Conservation (phyloP, 495 filamentous ascomycete genomes). For the Neurospora terricola region DNA sequence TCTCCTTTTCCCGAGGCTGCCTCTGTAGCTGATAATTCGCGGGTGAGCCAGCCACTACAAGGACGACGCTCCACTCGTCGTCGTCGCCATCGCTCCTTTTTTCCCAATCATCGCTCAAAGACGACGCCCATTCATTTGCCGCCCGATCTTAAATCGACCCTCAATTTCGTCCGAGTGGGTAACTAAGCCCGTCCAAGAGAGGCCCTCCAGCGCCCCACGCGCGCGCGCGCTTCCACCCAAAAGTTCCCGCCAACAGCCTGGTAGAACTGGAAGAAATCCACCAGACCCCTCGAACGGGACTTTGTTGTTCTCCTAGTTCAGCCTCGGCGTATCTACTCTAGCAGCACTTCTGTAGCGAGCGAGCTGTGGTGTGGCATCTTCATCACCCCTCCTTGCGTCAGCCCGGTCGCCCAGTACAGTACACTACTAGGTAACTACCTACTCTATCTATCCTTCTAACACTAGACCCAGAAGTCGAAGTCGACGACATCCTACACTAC, state of each 20-base stretch:
- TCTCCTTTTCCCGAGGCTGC: neutral
- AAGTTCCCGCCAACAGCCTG: neutral
- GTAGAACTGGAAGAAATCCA: neutral
- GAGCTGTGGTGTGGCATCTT: neutral
- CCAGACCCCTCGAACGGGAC: neutral
- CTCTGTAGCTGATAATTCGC: neutral
- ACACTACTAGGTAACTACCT: neutral
- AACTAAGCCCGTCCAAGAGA: neutral
- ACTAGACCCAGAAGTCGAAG: neutral
- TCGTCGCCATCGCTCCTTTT: neutral
- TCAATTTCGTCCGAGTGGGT: neutral
- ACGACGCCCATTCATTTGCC: neutral
- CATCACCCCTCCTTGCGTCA: neutral
- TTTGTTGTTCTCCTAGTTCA: neutral
- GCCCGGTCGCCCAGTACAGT: neutral
- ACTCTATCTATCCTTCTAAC: neutral
- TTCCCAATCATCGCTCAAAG: neutral
- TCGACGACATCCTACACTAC: neutral
- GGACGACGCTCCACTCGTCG: neutral
- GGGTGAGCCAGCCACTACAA: neutral
- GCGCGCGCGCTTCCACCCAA: neutral
- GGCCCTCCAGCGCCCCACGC: neutral
- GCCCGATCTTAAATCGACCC: neutral
- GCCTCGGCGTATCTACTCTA: neutral
- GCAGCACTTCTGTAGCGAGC: neutral